Evolutionary conservation across 2,329 filamentous ascomycete genomes (phyloP).

Genomic region (Epichloe bromicola): DNA sequence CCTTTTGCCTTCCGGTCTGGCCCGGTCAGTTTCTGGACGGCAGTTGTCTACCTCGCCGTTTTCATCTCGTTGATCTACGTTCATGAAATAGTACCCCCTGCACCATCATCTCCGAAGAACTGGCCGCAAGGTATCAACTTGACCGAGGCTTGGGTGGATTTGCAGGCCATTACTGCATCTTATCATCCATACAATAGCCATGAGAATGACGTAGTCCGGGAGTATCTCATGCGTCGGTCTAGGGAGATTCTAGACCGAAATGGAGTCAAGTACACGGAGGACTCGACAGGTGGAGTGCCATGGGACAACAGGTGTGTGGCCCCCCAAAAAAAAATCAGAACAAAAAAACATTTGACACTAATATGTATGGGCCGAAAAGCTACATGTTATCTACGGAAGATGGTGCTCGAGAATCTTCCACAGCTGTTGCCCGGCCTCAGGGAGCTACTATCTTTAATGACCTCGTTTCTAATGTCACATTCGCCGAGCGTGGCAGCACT

Average conservation of each 20-base stretch:
- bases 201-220: conserved; percentile 66
- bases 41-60: conserved; percentile 64
- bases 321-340: not conserved
- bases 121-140: conserved; percentile 56
- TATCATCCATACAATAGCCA: conserved; percentile 87
- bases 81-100: conserved; percentile 61
- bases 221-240: conserved; percentile 62
- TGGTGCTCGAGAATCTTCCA: not conserved
- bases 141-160: conserved; percentile 74
- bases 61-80: conserved; percentile 58
- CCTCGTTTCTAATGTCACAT: conserved; percentile 63
- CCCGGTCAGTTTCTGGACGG: conserved; percentile 71
- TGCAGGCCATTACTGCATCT: conserved; percentile 57
- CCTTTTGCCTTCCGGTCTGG: conserved; percentile 66
- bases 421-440: conserved; percentile 5
- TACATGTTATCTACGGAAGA: not conserved
- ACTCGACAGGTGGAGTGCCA: conserved; percentile 21
- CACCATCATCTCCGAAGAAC: conserved; percentile 40
- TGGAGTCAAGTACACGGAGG: conserved; percentile 32
- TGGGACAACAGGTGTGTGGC: conserved; percentile 9
- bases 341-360: not conserved
- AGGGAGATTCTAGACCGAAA: conserved; percentile 55
- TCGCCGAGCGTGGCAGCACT: conserved; percentile 16
- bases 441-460: conserved; percentile 66
- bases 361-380: not conserved